Percentiles rank a stretch among this genome's conserved stretches.
Conservation (phyloP, 2,329 filamentous ascomycete genomes). For the Talaromyces sp. region DNA sequence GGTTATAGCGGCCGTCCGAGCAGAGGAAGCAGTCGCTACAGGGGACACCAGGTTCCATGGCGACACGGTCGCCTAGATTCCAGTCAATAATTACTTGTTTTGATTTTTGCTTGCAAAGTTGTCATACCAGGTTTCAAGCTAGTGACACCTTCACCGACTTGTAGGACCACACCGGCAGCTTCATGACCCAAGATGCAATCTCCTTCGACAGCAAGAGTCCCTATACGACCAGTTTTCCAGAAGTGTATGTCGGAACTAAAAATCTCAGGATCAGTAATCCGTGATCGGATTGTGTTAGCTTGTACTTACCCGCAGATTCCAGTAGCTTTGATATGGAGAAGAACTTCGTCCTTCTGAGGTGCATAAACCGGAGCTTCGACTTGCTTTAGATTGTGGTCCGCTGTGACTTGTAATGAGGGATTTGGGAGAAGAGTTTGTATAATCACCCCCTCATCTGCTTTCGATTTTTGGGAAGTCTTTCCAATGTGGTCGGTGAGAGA, state of each 20-base stretch:
- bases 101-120: background rate
- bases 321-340: conserved; percentile 62
- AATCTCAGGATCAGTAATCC: background rate
- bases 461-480: background rate
- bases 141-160: conserved; percentile 56
- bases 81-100: background rate
- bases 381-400: conserved; percentile 58
- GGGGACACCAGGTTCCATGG: conserved; percentile 65
- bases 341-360: conserved; percentile 55
- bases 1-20: conserved; percentile 60
- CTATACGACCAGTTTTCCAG: conserved; percentile 65
- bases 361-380: conserved; percentile 58
- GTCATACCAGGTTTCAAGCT: conserved; percentile 49
- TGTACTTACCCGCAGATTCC: conserved; percentile 60
- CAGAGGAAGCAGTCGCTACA: conserved; percentile 63
- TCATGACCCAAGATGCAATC: conserved; percentile 68
- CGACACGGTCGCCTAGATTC: conserved; percentile 59
- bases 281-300: background rate
- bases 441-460: background rate
- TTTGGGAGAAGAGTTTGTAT: conserved; percentile 38
- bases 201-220: conserved; percentile 60
- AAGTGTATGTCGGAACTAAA: conserved; percentile 66
- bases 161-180: conserved; percentile 60
- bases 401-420: conserved; percentile 59
- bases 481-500: background rate